Percentiles rank a stretch among this genome's conserved stretches.
Evolutionary conservation across 192 early-diverging fungal species (phyloP).

Genomic region (Coemansia sp.): DNA sequence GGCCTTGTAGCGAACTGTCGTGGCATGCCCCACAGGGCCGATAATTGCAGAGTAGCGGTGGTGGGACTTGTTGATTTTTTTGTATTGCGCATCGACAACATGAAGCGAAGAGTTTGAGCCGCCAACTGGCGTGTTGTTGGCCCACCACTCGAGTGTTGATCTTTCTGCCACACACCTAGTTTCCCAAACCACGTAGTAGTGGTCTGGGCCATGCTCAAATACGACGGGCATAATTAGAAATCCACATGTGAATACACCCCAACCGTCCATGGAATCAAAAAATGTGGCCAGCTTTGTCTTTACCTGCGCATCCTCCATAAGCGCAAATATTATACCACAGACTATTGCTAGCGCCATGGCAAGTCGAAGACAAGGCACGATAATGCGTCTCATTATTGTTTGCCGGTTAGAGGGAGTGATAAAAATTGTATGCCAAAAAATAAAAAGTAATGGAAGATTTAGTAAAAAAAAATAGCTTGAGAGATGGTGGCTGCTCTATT

Average conservation of each 20-base stretch:
- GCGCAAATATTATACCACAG: too few species aligned
- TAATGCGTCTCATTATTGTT: too few species aligned
- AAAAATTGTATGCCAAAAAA: too few species aligned
- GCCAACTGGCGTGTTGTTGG: neutral
- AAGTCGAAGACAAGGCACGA: too few species aligned
- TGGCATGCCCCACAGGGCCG: slow-evolving; percentile 14
- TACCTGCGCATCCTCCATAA: neutral
- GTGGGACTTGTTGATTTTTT: slow-evolving; percentile 24
- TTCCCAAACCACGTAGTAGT: slow-evolving; percentile 51
- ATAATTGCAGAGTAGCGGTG: slow-evolving; percentile 41
- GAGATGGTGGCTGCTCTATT: too few species aligned
- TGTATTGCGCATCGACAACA: slow-evolving; percentile 21
- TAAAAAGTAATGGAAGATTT: too few species aligned
- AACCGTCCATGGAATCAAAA: slow-evolving; percentile 12
- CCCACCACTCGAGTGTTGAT: slow-evolving; percentile 41
- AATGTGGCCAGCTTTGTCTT: slow-evolving; percentile 5
- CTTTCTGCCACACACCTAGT: slow-evolving; percentile 12
- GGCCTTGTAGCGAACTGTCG: slow-evolving; percentile 27
- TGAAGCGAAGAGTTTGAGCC: neutral
- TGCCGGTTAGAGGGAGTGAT: too few species aligned
- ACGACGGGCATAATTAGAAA: slow-evolving; percentile 35
- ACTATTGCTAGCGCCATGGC: too few species aligned
- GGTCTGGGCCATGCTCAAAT: slow-evolving; percentile 41
- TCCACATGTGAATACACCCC: slow-evolving; percentile 17
- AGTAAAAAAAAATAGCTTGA: neutral